phyloP scores from a whole-genome alignment of 139 green algal species.

The Pseudopediastrum boryanum region DNA sequence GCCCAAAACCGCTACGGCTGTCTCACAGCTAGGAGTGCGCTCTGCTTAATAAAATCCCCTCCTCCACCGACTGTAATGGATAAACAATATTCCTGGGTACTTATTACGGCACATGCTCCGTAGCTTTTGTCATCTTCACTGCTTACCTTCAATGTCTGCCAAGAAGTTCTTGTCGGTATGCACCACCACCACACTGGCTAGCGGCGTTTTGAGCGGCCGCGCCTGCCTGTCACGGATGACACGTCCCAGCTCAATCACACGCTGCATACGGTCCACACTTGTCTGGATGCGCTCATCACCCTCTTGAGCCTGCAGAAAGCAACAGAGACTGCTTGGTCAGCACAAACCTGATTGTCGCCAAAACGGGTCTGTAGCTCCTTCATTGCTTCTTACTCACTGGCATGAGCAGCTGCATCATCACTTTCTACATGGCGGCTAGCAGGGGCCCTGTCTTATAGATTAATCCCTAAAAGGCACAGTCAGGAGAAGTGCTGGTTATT shows the following conservation, averaged over 20 bases:
- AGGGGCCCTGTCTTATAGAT: no score
- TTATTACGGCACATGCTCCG: background rate
- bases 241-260: conserved; percentile 89
- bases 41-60: no score
- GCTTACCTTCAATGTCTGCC: conserved; percentile 76
- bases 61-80: no score
- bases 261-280: conserved; percentile 89
- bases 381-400: no score
- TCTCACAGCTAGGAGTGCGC: no score
- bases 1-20: no score
- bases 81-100: background rate
- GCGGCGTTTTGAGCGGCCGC: conserved; percentile 85
- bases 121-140: background rate
- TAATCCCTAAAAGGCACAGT: no score
- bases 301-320: conserved; percentile 22
- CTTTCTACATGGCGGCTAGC: no score
- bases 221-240: conserved; percentile 84
- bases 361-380: no score
- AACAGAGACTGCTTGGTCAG: conserved; percentile 1
- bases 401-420: no score
- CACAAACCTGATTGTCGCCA: no score
- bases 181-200: conserved; percentile 82
- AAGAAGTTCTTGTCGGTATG: conserved; percentile 87
- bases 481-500: no score
- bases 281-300: conserved; percentile 77